phyloP scores from a whole-genome alignment of 139 green algal species.

The Chlorella sp. region DNA sequence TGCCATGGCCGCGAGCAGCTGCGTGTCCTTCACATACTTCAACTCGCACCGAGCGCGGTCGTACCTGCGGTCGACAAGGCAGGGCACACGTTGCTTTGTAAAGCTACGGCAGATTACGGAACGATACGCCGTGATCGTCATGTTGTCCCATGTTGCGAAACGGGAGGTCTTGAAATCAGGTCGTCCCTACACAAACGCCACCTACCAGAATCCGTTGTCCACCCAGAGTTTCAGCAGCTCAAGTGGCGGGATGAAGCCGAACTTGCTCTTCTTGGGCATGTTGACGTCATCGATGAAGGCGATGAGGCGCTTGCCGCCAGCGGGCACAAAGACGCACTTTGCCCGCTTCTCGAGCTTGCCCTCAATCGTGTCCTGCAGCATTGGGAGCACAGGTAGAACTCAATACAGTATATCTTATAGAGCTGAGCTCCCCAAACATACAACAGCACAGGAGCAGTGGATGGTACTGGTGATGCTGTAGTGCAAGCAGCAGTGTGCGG shows the following conservation, averaged over 20 bases:
- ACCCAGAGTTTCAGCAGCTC: slow-evolving; percentile 83
- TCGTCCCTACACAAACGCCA: neutral
- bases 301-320: slow-evolving; percentile 64
- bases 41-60: slow-evolving; percentile 65
- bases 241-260: slow-evolving; percentile 79
- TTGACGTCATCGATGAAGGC: slow-evolving; percentile 70
- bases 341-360: slow-evolving; percentile 78
- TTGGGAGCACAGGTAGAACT: neutral
- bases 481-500: neutral
- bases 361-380: slow-evolving; percentile 67
- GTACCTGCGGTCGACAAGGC: slow-evolving; percentile 36
- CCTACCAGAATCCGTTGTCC: slow-evolving; percentile 80
- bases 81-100: neutral
- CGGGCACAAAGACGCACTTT: slow-evolving; percentile 72
- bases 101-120: neutral
- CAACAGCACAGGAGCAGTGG: neutral
- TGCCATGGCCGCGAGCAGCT: slow-evolving; percentile 73
- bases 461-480: too few relatives aligned
- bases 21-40: slow-evolving; percentile 77
- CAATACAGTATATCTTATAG: neutral
- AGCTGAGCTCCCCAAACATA: neutral
- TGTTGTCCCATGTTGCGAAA: neutral
- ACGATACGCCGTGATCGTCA: neutral
- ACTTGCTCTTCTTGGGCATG: slow-evolving; percentile 69
- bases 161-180: neutral